Conservation (phyloP, 2,329 filamentous ascomycete genomes). For the Xylariaceae sp. region DNA sequence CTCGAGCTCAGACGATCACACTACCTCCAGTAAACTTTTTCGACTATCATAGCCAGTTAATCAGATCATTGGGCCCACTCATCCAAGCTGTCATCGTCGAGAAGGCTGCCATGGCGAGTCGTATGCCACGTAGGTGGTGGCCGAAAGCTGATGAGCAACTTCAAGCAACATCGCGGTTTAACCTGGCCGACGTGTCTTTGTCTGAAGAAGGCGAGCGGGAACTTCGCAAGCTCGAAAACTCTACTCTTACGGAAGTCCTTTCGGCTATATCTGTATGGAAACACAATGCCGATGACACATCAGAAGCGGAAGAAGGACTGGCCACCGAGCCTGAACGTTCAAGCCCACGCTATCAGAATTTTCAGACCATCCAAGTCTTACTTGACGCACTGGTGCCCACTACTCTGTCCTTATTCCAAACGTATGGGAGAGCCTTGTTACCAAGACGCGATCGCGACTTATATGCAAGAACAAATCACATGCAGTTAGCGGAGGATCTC, state of each 20-base stretch:
- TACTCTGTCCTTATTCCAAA: slow-evolving; percentile 83
- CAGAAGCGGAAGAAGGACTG: no score
- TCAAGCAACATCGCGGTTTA: no score
- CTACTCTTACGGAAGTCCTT: slow-evolving; percentile 24
- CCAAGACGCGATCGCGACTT: slow-evolving; percentile 70
- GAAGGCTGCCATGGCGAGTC: slow-evolving; percentile 70
- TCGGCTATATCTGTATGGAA: slow-evolving; percentile 27
- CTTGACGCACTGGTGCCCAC: slow-evolving; percentile 75
- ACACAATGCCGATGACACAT: background rate
- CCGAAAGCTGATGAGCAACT: slow-evolving; percentile 24
- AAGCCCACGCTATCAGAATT: slow-evolving; percentile 63
- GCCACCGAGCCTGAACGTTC: slow-evolving; percentile 25
- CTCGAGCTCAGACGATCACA: slow-evolving; percentile 60
- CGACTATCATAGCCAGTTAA: slow-evolving; percentile 75
- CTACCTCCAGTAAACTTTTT: slow-evolving; percentile 79
- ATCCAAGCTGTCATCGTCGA: slow-evolving; percentile 82
- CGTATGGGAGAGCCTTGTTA: slow-evolving; percentile 77
- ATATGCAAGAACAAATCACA: slow-evolving; percentile 52
- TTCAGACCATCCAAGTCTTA: slow-evolving; percentile 70
- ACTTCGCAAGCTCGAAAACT: slow-evolving; percentile 27
- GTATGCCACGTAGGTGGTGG: slow-evolving; percentile 68
- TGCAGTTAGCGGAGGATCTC: slow-evolving; percentile 62
- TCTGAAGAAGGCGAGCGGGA: slow-evolving; percentile 10
- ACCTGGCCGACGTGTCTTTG: slow-evolving; percentile 12
- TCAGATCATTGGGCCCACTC: slow-evolving; percentile 73